Evolutionary conservation across 176 grass and related monocot species (phyloP).

Genomic region (Eragrostis curvula): DNA sequence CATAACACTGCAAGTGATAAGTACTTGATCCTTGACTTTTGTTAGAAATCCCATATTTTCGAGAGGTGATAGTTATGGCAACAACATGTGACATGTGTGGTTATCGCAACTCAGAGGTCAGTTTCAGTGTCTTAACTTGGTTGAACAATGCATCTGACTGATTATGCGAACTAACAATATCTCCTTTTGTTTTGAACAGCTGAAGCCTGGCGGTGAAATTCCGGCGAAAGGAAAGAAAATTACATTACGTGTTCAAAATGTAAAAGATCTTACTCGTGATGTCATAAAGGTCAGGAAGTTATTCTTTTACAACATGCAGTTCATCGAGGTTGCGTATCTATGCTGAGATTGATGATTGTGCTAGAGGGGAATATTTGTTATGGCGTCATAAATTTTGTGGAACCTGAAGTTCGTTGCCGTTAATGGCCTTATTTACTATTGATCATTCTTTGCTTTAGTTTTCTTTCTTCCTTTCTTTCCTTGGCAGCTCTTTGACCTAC

Average conservation of each 20-base stretch:
- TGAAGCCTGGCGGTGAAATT: slow-evolving; percentile 95
- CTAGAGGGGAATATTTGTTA: not conserved
- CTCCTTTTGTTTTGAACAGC: slow-evolving; percentile 50
- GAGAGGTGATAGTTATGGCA: slow-evolving; percentile 93
- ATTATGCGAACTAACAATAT: not conserved
- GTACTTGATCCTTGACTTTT: slow-evolving; percentile 48
- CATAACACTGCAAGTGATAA: slow-evolving; percentile 6
- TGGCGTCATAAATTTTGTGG: not conserved
- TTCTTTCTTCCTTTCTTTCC: not conserved
- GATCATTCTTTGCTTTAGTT: not conserved
- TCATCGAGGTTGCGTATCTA: not conserved
- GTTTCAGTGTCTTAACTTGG: slow-evolving; percentile 12
- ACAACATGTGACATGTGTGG: slow-evolving; percentile 82
- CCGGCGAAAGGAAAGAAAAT: slow-evolving; percentile 81
- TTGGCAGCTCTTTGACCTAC: not conserved
- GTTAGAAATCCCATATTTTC: slow-evolving; percentile 96
- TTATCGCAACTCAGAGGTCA: slow-evolving; percentile 95
- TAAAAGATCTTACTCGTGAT: slow-evolving; percentile 87
- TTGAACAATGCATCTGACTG: not conserved
- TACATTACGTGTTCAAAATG: slow-evolving; percentile 62
- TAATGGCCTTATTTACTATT: not conserved
- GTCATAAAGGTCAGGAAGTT: slow-evolving; percentile 85
- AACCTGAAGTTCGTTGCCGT: not conserved
- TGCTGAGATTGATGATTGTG: slow-evolving; percentile 13
- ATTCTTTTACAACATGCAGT: not conserved